phyloP scores from a whole-genome alignment of 2,329 filamentous ascomycete species.

The Xylariaceae sp. region DNA sequence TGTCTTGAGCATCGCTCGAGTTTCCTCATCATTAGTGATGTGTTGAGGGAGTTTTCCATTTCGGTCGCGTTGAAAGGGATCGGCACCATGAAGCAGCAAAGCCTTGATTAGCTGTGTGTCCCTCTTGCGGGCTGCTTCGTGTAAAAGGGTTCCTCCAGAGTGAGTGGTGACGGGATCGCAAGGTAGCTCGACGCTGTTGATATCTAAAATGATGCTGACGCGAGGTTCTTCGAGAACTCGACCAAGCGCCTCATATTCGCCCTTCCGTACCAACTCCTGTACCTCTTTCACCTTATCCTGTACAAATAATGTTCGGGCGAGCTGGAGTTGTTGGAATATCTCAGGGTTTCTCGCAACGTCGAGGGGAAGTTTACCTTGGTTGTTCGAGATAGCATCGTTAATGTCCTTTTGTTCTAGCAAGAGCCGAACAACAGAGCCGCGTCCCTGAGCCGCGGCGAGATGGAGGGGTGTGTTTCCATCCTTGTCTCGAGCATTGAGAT shows the following conservation, averaged over 20 bases:
- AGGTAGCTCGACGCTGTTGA: conserved; percentile 85
- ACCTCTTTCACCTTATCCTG: conserved; percentile 81
- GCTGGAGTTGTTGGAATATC: conserved; percentile 91
- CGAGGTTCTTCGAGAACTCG: conserved; percentile 77
- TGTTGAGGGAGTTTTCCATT: conserved; percentile 95
- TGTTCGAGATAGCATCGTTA: conserved; percentile 84
- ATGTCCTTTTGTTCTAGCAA: conserved; percentile 77
- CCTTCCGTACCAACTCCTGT: conserved; percentile 66
- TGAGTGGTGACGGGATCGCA: conserved; percentile 74
- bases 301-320: conserved; percentile 82
- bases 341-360: conserved; percentile 88
- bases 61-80: conserved; percentile 90
- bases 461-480: conserved; percentile 94
- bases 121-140: conserved; percentile 85
- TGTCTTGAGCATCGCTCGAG: conserved; percentile 81
- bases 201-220: conserved; percentile 80
- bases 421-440: conserved; percentile 73
- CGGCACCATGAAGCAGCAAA: conserved; percentile 85
- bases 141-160: conserved; percentile 83
- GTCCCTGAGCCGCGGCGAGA: conserved; percentile 76
- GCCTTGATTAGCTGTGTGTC: conserved; percentile 86
- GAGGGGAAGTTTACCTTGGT: conserved; percentile 75
- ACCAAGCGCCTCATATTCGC: conserved; percentile 73
- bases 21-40: conserved; percentile 90
- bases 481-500: conserved; percentile 84